Evolutionary conservation across 1,284 basidiomycete species (phyloP).

Genomic region (Schizopora paradoxa): DNA sequence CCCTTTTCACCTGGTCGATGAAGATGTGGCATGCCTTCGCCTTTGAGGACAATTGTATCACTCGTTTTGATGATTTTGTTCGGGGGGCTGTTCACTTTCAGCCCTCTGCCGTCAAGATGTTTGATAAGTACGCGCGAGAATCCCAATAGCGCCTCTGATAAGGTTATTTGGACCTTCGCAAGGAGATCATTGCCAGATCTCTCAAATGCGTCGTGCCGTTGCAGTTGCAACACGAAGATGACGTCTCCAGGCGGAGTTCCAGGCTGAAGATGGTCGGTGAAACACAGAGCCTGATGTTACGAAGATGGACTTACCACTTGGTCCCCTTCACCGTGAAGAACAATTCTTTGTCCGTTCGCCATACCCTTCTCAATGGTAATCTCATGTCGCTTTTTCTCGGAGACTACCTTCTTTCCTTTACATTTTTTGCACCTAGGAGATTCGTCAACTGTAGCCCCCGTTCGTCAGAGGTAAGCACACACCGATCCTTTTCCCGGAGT

Average conservation of each 20-base stretch:
- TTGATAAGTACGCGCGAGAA: conserved; percentile 83
- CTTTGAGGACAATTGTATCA: conserved; percentile 67
- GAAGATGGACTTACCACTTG: conserved; percentile 57
- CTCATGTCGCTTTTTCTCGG: conserved; percentile 86
- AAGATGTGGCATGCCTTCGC: conserved; percentile 84
- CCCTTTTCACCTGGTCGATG: conserved; percentile 67
- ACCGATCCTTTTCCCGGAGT: conserved; percentile 87
- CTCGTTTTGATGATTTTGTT: conserved; percentile 74
- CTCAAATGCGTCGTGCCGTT: conserved; percentile 73
- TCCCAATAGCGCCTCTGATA: conserved; percentile 90
- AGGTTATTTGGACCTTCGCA: conserved; percentile 71
- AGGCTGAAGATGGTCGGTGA: conserved; percentile 45
- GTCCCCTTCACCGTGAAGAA: conserved; percentile 87
- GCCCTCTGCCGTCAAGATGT: conserved; percentile 86
- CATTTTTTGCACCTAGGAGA: conserved; percentile 85
- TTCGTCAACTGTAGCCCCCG: conserved; percentile 6
- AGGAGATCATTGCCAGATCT: conserved; percentile 75
- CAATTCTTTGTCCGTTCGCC: conserved; percentile 78
- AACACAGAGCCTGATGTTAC: conserved; percentile 5
- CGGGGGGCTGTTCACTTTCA: conserved; percentile 66
- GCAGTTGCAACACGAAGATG: conserved; percentile 73
- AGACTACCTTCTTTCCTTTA: conserved; percentile 80
- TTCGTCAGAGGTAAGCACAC: not conserved
- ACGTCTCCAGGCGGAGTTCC: conserved; percentile 82
- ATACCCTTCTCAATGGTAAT: conserved; percentile 88